Percentiles rank a stretch among this genome's conserved stretches.
phyloP scores from a whole-genome alignment of 1,284 basidiomycete genomes.

The Fistulinella cinereoalba region DNA sequence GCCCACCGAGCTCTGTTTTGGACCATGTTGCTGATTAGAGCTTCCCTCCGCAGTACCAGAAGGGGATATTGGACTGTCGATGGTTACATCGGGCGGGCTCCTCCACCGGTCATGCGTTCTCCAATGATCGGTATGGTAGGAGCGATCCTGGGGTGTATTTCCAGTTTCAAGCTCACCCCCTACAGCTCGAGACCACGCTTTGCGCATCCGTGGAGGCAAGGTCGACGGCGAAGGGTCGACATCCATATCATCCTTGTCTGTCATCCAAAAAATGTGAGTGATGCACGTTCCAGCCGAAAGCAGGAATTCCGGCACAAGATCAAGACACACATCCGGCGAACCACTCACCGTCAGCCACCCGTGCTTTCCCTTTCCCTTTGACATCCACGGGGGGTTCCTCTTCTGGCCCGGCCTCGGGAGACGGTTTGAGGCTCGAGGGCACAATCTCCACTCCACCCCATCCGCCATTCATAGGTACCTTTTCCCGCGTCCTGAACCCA shows the following conservation, averaged over 20 bases:
- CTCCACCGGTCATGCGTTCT: conserved; percentile 17
- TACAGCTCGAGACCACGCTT: conserved; percentile 43
- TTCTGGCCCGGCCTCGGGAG: conserved; percentile 11
- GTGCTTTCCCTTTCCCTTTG: conserved; percentile 26
- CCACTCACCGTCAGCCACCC: conserved; percentile 26
- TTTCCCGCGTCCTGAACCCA: conserved; percentile 62
- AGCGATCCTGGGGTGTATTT: neutral
- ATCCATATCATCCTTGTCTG: conserved; percentile 10
- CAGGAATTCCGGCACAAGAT: neutral
- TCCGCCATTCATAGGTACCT: conserved; percentile 52
- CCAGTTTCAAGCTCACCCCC: conserved; percentile 8
- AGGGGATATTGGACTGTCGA: conserved; percentile 21
- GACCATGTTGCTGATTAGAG: neutral
- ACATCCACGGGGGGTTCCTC: conserved; percentile 2
- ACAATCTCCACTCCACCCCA: conserved; percentile 62
- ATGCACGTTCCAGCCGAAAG: neutral
- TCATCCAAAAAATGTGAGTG: conserved; percentile 8
- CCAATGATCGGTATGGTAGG: conserved; percentile 5
- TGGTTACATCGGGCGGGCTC: conserved; percentile 7
- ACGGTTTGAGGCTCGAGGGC: conserved; percentile 26
- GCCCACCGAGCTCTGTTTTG: neutral
- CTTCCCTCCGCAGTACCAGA: conserved; percentile 7
- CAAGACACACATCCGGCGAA: too few relatives aligned
- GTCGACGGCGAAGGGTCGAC: conserved; percentile 5
- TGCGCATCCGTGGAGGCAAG: conserved; percentile 66